Evolutionary conservation across 345 rosid genomes (phyloP), one percentile per base, ranked within the genome.

Genomic region (Microthlaspi erraticum): DNA sequence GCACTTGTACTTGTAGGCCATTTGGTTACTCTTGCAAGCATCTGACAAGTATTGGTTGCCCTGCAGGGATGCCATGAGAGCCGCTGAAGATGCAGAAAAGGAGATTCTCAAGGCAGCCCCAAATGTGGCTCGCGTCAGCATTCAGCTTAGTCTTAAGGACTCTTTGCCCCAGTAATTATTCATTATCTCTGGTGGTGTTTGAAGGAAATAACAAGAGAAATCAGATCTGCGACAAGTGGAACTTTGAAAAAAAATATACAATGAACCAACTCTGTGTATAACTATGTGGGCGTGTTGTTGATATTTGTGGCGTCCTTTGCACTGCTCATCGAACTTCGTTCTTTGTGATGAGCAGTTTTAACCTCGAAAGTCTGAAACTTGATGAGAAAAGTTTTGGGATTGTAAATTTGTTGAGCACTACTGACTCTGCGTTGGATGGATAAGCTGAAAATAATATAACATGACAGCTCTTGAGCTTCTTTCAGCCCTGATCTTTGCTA

Each of bases 11-110:
- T 12, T 37, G 50, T 37, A 9, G 37, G 50, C 31, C 23, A 23
- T 11, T 19, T 43, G 43, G 37, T 33, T 45, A 42, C 58, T 41
- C 33, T 56, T 60, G 53, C 31, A 51, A 66, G 54, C 66, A 23
- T 50, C 55, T 73, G 56, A 34, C 36, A n/a, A 43, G 42, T 62
- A 31, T 43, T 61, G 34, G 33, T 1, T 26, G 32, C 41, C 16
- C 57, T 53, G 36, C 68, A 89, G 91, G 72, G 87, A 90, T 2
- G 96, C 91, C 52, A 82, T 75, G 83, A 78, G 74, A 76, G 74
- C 81, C 4, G 93, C 88, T 13, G 81, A 73, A 73, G 78, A 76
- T 59, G 95, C 87, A 32, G 89, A 87, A 56, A 51, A 70, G 65
- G 86, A 81, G 80, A 84, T 87, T 44, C 14, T 81, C 70, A 85